Evolutionary conservation across 768 basidiomycete species (phyloP).

Genomic region (Mycena leptocephala): DNA sequence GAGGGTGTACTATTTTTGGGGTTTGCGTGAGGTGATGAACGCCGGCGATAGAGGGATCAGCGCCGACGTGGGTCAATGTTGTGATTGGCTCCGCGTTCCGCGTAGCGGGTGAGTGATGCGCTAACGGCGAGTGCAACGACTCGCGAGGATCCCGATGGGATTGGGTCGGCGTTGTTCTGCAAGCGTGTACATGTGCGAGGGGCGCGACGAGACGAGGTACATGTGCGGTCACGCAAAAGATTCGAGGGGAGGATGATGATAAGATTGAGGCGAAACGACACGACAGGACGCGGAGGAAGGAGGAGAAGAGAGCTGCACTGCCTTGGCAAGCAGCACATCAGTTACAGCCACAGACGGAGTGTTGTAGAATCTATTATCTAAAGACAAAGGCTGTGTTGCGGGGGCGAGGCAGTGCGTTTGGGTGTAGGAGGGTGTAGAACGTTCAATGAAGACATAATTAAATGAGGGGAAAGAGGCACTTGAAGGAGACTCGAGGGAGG

Average conservation of each 20-base stretch:
- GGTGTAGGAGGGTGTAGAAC: background rate
- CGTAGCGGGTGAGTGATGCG: background rate
- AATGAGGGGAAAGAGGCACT: background rate
- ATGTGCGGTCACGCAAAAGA: background rate
- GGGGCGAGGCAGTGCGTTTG: slow-evolving; percentile 6
- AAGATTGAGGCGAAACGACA: slow-evolving; percentile 16
- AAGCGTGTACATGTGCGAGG: too few relatives aligned
- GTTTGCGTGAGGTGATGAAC: too few relatives aligned
- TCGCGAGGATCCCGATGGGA: too few relatives aligned
- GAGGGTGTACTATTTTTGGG: too few relatives aligned
- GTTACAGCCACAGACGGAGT: background rate
- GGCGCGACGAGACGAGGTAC: too few relatives aligned
- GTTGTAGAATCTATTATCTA: background rate
- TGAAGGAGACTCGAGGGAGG: too few relatives aligned
- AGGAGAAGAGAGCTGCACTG: background rate
- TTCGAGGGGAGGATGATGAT: background rate
- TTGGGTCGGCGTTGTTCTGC: too few relatives aligned
- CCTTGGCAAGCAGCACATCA: background rate
- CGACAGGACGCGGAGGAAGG: background rate
- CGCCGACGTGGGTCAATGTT: background rate
- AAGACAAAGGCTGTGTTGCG: slow-evolving; percentile 16
- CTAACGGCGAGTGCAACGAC: too few relatives aligned
- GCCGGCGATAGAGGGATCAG: background rate
- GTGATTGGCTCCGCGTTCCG: too few relatives aligned
- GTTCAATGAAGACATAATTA: background rate